Percentiles rank a stretch among this genome's conserved stretches.
phyloP scores from a whole-genome alignment of 805 yeast species.

The Wickerhamiella sergipiensis region DNA sequence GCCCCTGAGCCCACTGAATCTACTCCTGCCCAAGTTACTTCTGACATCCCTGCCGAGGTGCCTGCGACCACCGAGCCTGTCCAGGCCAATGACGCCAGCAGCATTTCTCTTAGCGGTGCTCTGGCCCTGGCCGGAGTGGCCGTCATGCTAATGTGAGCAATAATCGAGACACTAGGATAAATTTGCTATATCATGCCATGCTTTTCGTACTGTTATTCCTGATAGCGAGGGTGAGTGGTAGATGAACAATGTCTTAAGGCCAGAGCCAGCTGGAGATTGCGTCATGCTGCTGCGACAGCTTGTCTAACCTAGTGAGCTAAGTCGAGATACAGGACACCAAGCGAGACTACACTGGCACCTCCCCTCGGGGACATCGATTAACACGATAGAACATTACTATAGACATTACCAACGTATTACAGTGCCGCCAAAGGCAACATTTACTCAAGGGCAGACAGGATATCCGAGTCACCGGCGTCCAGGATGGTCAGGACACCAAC shows the following conservation, averaged over 20 bases:
- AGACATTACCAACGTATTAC: background rate
- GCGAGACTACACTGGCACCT: too few relatives aligned
- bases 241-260: too few relatives aligned
- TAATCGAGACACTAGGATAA: background rate
- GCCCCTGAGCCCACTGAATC: background rate
- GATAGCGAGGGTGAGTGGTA: too few relatives aligned
- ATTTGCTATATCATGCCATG: too few relatives aligned
- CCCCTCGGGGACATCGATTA: too few relatives aligned
- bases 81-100: background rate
- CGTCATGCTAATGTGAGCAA: background rate
- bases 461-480: constrained; percentile 99
- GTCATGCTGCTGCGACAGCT: too few relatives aligned
- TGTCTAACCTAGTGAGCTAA: too few relatives aligned
- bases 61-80: background rate
- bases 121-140: background rate
- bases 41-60: background rate
- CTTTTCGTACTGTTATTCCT: too few relatives aligned
- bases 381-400: background rate
- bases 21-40: background rate
- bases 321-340: too few relatives aligned
- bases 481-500: constrained; percentile 93
- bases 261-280: too few relatives aligned
- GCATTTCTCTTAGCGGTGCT: background rate
- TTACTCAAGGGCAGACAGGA: constrained; percentile 36
- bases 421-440: background rate